Base-by-base conservation (phyloP, 176 grass and related monocot species). In the Zea luxurians region DNA sequence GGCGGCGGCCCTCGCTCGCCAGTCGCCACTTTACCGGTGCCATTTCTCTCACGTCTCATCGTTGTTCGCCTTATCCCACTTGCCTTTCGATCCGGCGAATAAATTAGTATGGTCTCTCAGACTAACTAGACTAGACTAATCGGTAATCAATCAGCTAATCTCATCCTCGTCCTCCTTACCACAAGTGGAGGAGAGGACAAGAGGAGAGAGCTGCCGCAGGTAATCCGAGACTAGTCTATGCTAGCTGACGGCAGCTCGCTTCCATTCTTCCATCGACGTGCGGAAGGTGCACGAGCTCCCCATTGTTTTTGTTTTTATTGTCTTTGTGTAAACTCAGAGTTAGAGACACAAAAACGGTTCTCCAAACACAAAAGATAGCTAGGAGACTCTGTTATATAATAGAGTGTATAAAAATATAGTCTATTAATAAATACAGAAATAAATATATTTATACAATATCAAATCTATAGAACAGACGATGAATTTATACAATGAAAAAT, bases 141-240 rank as follows among this genome's bases (percentile, higher is more conserved):
- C 59, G 9, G 59, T 48, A 15, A 35, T 50, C 46, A 15, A 1
- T 13, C 8, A 6, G 2, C 9, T 55, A 38, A 73, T 63, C 3
- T 13, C 64, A 34, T 15, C 6, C 18, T 65, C 41, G n/a, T 15
- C 6, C 35, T 65, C 35, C 55, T 58, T 53, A 6, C 43, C 69
- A 71, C 72, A 46, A 58, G 73, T 77, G 73, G 15, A 78, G 66
- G 48, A 49, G 48, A 64, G 13, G 57, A 77, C 73, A 76, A 37
- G 55, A 2, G 48, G 45, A 2, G 21, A 2, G 76, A 52, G 37
- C 13, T 45, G 84, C 15, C 38, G 78, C 46, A 8, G 21, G 68
- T 62, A 77, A 16, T 40, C 38, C 38, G 38, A 40, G 4, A 4
- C 41, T 42, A 42, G 41, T 5, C 6, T 47, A 9, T 3, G 37